phyloP scores from a whole-genome alignment of 345 rosid species.

The Gossypium longicalyx region DNA sequence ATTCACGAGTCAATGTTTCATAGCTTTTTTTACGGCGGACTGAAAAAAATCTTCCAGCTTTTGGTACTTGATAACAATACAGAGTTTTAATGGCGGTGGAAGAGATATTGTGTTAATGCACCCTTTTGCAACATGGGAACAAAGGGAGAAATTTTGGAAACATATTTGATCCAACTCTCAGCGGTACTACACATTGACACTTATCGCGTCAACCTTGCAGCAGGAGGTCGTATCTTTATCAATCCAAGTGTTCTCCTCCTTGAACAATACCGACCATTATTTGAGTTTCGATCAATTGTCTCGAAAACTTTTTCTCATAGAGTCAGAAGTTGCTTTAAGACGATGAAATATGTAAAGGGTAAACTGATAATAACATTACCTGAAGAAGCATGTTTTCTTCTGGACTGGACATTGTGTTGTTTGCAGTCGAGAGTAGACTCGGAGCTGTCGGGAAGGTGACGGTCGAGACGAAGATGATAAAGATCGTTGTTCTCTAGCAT shows the following conservation, averaged over 20 bases:
- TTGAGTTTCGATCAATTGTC: too few species aligned
- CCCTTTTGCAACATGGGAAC: background rate
- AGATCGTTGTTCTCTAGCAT: slow-evolving; percentile 25
- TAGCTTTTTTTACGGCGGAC: background rate
- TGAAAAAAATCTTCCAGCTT: background rate
- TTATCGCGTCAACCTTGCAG: too few species aligned
- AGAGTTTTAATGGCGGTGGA: too few species aligned
- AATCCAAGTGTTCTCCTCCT: too few species aligned
- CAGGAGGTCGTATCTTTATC: too few species aligned
- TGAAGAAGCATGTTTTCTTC: slow-evolving; percentile 16
- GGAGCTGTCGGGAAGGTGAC: slow-evolving; percentile 35
- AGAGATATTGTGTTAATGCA: too few species aligned
- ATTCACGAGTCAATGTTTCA: background rate
- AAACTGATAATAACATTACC: background rate
- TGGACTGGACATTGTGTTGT: slow-evolving; percentile 9
- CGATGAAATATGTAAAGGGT: too few species aligned
- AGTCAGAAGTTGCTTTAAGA: background rate
- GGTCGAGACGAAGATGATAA: slow-evolving; percentile 30
- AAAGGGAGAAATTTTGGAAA: background rate
- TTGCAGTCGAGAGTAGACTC: slow-evolving; percentile 34
- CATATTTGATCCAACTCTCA: too few species aligned
- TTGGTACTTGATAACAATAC: too few species aligned
- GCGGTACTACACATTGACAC: too few species aligned
- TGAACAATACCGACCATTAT: too few species aligned
- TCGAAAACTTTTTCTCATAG: too few species aligned